Base-by-base conservation (phyloP, 2,329 filamentous ascomycete species). In the Penicillium sp. region DNA sequence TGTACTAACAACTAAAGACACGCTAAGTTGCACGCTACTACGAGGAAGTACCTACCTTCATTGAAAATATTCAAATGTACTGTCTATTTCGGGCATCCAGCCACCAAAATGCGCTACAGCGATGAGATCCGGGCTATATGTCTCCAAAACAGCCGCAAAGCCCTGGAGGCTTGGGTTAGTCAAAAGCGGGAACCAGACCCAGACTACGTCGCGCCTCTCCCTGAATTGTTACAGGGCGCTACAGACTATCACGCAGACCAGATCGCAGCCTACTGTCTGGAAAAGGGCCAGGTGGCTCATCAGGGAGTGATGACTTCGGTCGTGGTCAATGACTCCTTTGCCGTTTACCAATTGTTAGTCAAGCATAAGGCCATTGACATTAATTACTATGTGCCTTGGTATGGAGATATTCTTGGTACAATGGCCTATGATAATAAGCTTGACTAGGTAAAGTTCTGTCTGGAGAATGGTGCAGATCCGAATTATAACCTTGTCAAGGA, bases 401-500 rank as follows among this genome's bases (percentile, higher is more conserved):
- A 60, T 29, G 57, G 49, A 2, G 49, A 55, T 55, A 54, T 60
- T 31, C 57, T 60, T 4, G 50, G 49, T 4, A 26, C 30, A 23
- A 54, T 23, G 38, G 57, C 57, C 21, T 15, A 17, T 7, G 4
- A 19, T 6, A 49, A 54, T 29, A 15, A 41, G 29, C 2, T 54
- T 5, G 50, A 60, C 38, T 60, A 50, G 57, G 57, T 60, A 8
- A 26, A 19, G 48, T 60, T 60, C 26, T 48, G 49, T 29, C 50
- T 60, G 2, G 50, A 54, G 7, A 50, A 61, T 47, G 54, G 59
- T 19, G 54, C 59, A n/a, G 41, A 58, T 29, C 60, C 60, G 2
- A 62, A 62, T 48, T 1, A 7, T 15, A 62, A 54, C 41, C 54
- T 52, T 15, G n/a, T 53, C 1, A 41, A 49, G 23, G 53, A 58